Conservation (phyloP, 352 stramenopile genomes). For the Phytophthora pini region DNA sequence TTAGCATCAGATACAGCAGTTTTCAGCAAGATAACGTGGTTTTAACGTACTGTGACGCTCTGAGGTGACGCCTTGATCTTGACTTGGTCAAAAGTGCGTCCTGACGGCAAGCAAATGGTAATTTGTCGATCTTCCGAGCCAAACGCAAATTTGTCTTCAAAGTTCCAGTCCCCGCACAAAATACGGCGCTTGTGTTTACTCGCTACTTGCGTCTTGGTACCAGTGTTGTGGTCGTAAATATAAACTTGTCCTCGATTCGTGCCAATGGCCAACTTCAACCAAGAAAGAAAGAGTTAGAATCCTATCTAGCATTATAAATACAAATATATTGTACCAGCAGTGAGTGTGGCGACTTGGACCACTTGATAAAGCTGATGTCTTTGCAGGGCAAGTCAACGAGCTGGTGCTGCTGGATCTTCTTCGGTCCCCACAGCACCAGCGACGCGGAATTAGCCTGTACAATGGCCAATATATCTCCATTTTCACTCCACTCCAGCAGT, state of each 20-base stretch:
- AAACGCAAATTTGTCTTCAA: conserved; percentile 85
- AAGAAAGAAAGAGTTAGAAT: conserved; percentile 14
- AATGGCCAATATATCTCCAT: conserved; percentile 72
- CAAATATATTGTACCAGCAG: conserved; percentile 43
- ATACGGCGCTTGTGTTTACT: conserved; percentile 86
- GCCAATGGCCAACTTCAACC: conserved; percentile 61
- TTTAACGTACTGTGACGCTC: conserved; percentile 56
- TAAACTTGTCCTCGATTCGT: conserved; percentile 80
- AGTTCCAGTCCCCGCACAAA: conserved; percentile 81
- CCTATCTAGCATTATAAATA: not conserved
- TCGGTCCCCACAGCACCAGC: conserved; percentile 77
- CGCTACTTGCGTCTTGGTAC: conserved; percentile 55
- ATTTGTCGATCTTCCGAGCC: conserved; percentile 82
- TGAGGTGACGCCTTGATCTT: conserved; percentile 79
- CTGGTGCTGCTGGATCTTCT: conserved; percentile 64
- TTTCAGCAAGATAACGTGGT: conserved; percentile 1
- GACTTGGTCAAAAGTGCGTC: conserved; percentile 75
- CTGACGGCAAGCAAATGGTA: conserved; percentile 72
- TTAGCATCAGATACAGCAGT: conserved; percentile 1
- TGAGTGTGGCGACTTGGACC: conserved; percentile 72
- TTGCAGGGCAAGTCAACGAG: conserved; percentile 75
- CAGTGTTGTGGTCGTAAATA: conserved; percentile 75
- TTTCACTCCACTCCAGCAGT: conserved; percentile 78
- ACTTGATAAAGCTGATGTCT: conserved; percentile 83
- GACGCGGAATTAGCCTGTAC: conserved; percentile 77